A percentile compares a stretch with the other conserved stretches of the same genome.
Conservation (phyloP, 73 alveolate genomes). For the Uronychia binucleata region DNA sequence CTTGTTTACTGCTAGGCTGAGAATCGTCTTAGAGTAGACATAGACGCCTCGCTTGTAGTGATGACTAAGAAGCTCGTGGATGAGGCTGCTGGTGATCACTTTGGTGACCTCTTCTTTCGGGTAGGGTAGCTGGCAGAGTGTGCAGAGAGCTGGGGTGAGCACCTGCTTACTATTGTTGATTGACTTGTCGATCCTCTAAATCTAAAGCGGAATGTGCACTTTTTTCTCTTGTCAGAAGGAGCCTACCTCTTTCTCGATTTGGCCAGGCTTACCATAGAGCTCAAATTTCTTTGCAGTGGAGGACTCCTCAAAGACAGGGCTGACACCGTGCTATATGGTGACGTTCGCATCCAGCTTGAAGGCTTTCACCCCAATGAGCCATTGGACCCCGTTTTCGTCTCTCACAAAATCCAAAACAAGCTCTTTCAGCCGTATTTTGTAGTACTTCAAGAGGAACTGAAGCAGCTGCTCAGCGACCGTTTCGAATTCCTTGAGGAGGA, state of each 20-base stretch:
- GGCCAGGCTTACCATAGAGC: no score
- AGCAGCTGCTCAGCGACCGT: conserved; percentile 19
- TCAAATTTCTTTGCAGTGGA: no score
- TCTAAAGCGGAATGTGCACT: neutral
- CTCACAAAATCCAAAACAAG: conserved; percentile 44
- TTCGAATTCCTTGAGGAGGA: conserved; percentile 9
- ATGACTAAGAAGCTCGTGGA: conserved; percentile 23
- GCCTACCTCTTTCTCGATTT: no score
- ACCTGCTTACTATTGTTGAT: neutral
- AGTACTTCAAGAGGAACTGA: conserved; percentile 2
- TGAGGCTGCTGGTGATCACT: conserved; percentile 51
- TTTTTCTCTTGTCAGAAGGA: no score
- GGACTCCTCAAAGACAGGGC: neutral
- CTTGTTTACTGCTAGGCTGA: neutral
- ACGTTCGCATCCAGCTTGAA: conserved; percentile 39
- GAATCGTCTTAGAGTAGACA: neutral
- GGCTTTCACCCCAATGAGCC: conserved; percentile 23
- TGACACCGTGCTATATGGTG: no score
- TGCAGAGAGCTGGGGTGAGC: conserved; percentile 12
- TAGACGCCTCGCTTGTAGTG: conserved; percentile 54
- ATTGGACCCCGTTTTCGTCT: conserved; percentile 23
- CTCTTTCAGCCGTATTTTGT: conserved; percentile 21
- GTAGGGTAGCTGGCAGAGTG: conserved; percentile 35
- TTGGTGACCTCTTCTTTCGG: conserved; percentile 16
- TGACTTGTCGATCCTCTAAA: neutral